Base-by-base conservation (phyloP, 108 stramenopile species). In the Asterionellopsis glacialis region DNA sequence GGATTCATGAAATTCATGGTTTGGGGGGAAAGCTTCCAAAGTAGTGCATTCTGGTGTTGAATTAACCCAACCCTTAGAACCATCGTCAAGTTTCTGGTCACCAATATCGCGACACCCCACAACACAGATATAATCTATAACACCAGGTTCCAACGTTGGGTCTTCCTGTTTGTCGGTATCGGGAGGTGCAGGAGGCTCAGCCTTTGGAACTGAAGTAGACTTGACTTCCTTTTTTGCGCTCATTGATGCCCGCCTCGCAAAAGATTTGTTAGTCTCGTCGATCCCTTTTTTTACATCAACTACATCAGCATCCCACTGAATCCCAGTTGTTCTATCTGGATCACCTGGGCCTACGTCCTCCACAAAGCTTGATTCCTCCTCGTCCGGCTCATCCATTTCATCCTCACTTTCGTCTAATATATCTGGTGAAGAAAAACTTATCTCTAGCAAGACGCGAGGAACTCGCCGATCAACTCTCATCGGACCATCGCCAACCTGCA, bases 61-160 rank as follows among this genome's bases (percentile, higher is more conserved):
- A 57, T 90, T 68, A 4, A 93, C 82, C 91, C 91, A 93, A 21
- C 91, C 91, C 26, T 84, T 88, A 1, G 72, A 61, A 27, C 85
- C 85, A 62, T 81, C 71, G 53, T 90, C 91, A 42, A 70, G 59
- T 15, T 75, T 65, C 41, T 84, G 86, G 52, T 82, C 80, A 6
- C 91, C 91, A 51, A 90, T 88, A 52, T 90, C 77, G n/a, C 68
- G 57, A 23, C 83, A 76, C 15, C 91, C 91, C 11, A 90, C 78
- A 16, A 93, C 83, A 64, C 80, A 71, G 11, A 90, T 55, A 63
- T 82, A 90, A 61, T 93, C 91, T 10, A 89, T 57, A 45, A 93
- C 73, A 13, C 91, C 91, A 45, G 86, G 77, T 41, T 77, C 69
- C 41, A 93, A 64, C 13, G 80, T 69, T 18, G 91, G 91, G 24